A percentile compares a stretch with the other conserved stretches of the same genome.
Conservation (phyloP, 2,329 filamentous ascomycete species). For the Emericellopsis cladophorae region DNA sequence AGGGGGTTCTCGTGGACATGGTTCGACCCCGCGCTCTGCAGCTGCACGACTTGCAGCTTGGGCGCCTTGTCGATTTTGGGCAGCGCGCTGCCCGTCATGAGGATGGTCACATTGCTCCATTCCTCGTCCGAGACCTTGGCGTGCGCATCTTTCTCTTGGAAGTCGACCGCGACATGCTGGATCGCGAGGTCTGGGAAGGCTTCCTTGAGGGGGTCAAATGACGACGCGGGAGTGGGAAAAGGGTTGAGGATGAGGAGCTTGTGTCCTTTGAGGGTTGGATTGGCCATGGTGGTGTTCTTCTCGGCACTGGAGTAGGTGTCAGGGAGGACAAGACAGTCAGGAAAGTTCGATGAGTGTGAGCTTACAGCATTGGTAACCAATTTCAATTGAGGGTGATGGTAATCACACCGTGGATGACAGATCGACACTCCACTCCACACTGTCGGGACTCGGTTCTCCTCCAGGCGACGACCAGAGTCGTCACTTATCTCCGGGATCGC, state of each 20-base stretch:
- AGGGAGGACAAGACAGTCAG: too few relatives aligned
- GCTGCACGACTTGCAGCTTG: constrained; percentile 38
- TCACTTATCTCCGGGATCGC: too few relatives aligned
- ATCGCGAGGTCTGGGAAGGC: constrained; percentile 32
- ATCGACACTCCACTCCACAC: too few relatives aligned
- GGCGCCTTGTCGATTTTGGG: constrained; percentile 29
- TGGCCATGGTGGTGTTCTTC: constrained; percentile 5
- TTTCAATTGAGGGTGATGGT: too few relatives aligned
- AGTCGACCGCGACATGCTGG: constrained; percentile 13
- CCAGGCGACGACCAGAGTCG: too few relatives aligned
- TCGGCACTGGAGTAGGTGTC: too few relatives aligned
- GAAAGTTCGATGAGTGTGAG: too few relatives aligned
- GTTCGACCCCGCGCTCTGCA: constrained; percentile 41
- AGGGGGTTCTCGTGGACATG: constrained; percentile 30
- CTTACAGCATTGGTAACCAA: too few relatives aligned
- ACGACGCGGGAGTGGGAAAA: constrained; percentile 14
- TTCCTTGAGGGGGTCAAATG: constrained; percentile 20
- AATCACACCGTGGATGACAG: too few relatives aligned
- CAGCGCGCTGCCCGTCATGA: constrained; percentile 28
- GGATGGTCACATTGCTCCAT: constrained; percentile 35
- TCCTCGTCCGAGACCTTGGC: constrained; percentile 18
- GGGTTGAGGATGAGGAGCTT: constrained; percentile 30
- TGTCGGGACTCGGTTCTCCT: too few relatives aligned
- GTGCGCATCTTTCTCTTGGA: constrained; percentile 12
- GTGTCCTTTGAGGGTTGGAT: constrained; percentile 31